phyloP scores from a whole-genome alignment of 257 asterid genomes.

The Catharanthus roseus region DNA sequence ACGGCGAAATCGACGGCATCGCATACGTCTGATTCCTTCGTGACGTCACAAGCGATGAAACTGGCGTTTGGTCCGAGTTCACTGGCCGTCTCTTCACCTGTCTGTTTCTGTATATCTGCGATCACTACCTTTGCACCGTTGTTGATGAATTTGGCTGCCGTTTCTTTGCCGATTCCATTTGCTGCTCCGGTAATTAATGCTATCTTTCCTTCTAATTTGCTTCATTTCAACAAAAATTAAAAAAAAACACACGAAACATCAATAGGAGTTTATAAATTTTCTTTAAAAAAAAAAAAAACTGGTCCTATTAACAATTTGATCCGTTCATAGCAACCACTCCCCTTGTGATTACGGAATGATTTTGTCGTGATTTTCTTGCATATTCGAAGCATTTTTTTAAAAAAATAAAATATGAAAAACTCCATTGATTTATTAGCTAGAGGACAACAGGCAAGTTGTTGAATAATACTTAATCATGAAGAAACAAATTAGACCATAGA shows the following conservation, averaged over 20 bases:
- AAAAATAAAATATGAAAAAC: no score
- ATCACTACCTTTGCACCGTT: slow-evolving; percentile 75
- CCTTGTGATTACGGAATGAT: no score
- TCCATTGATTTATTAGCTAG: no score
- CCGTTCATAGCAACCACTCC: no score
- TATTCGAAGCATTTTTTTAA: no score
- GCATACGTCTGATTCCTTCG: slow-evolving; percentile 57
- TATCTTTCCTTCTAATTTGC: slow-evolving; percentile 73
- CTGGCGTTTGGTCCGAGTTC: slow-evolving; percentile 61
- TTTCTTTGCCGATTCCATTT: slow-evolving; percentile 73
- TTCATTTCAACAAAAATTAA: slow-evolving; percentile 6
- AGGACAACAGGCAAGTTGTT: no score
- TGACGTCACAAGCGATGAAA: slow-evolving; percentile 62
- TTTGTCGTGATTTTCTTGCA: no score
- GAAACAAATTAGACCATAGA: no score
- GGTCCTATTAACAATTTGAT: no score
- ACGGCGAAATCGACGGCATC: slow-evolving; percentile 58
- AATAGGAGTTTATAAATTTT: background rate
- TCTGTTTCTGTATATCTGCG: slow-evolving; percentile 49
- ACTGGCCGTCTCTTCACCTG: slow-evolving; percentile 43
- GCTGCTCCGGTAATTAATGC: slow-evolving; percentile 89
- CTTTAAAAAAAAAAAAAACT: no score
- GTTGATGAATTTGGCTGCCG: slow-evolving; percentile 58
- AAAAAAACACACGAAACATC: background rate
- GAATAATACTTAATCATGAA: no score